These are phyloP conservation scores for Fonsecaea monophora DNA, from an alignment of 2,329 filamentous ascomycete genomes.

Conservation along the genomic window DNA sequence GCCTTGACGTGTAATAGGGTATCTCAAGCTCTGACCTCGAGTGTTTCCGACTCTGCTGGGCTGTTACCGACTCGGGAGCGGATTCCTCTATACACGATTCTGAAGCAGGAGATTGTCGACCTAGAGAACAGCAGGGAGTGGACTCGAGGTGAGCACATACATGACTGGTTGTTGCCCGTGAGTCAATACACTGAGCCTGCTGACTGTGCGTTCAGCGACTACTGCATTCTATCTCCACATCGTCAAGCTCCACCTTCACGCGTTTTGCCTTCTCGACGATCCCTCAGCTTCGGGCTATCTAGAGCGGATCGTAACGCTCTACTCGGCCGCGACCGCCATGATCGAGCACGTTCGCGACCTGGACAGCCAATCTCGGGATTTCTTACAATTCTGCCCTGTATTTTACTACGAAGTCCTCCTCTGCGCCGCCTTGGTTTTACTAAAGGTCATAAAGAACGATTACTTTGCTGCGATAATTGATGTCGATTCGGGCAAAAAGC, in stretches of 20 bases:
- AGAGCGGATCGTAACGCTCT: conserved; percentile 34
- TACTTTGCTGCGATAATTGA: conserved; percentile 61
- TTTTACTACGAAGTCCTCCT: conserved; percentile 43
- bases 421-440: conserved; percentile 66
- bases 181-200: not conserved
- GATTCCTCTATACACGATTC: conserved; percentile 21
- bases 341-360: conserved; percentile 27
- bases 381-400: conserved; percentile 21
- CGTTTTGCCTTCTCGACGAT: conserved; percentile 40
- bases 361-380: not conserved
- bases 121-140: conserved; percentile 9
- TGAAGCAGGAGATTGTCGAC: conserved; percentile 22
- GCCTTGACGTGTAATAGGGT: conserved; percentile 12
- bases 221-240: conserved; percentile 30
- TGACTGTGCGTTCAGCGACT: not conserved
- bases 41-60: not conserved
- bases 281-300: conserved; percentile 27
- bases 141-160: conserved; percentile 3
- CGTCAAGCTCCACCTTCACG: conserved; percentile 38
- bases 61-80: conserved; percentile 12
- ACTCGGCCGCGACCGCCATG: conserved; percentile 27
- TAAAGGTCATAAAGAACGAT: conserved; percentile 67
- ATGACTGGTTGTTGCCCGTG: not conserved
- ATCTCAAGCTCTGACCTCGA: conserved; percentile 13
- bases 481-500: conserved; percentile 55